These are phyloP conservation scores for Komagataella ulmi DNA, from an alignment of 805 yeast species.

Conservation along the genomic window DNA sequence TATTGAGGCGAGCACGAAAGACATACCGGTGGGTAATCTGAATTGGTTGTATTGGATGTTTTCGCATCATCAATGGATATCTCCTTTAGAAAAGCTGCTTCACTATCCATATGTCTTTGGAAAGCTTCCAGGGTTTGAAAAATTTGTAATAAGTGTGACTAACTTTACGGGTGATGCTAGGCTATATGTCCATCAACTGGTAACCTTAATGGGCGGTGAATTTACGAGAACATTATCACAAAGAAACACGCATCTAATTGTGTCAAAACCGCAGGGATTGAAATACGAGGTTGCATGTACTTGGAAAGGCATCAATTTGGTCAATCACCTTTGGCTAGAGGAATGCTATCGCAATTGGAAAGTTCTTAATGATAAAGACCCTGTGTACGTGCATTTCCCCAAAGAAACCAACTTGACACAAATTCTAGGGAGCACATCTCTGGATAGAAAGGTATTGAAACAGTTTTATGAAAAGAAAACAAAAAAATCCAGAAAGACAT, in stretches of 20 bases:
- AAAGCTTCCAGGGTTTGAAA: constrained; percentile 39
- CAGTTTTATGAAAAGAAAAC: constrained; percentile 20
- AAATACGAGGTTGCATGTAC: constrained; percentile 62
- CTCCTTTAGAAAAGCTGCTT: constrained; percentile 42
- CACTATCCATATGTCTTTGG: constrained; percentile 54
- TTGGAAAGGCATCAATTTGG: constrained; percentile 48
- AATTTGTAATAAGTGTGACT: constrained; percentile 52
- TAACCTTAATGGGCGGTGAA: constrained; percentile 58
- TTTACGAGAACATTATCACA: constrained; percentile 56
- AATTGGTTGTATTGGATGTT: constrained; percentile 68
- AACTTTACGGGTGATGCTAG: constrained; percentile 83
- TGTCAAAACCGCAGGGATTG: constrained; percentile 54
- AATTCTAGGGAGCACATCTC: constrained; percentile 38
- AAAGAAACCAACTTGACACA: constrained; percentile 25
- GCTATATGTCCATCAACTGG: constrained; percentile 49
- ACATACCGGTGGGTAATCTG: constrained; percentile 45
- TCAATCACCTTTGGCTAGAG: constrained; percentile 85
- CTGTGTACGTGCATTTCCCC: constrained; percentile 36
- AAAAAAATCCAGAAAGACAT: not conserved
- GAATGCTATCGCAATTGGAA: constrained; percentile 59
- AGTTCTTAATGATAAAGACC: constrained; percentile 26
- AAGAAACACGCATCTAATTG: constrained; percentile 59
- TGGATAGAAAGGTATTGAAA: constrained; percentile 26
- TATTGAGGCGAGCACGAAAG: constrained; percentile 24
- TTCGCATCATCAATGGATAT: constrained; percentile 36